Percentiles rank a stretch among this genome's conserved stretches.
phyloP scores from a whole-genome alignment of 192 early-diverging fungal genomes.

The Linnemannia hyalina region DNA sequence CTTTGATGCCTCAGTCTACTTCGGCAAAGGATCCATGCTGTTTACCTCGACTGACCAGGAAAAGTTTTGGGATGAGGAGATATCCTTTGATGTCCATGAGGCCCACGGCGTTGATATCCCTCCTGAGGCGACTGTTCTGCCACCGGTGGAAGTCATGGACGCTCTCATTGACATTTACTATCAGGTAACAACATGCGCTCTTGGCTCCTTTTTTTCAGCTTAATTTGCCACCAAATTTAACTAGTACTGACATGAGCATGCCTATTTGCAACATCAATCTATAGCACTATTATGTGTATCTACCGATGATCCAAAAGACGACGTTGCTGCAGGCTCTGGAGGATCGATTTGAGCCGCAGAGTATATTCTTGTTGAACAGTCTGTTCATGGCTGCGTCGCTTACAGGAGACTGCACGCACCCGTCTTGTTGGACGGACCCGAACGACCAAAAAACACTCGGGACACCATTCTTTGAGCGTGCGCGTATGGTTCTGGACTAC shows the following conservation, averaged over 20 bases:
- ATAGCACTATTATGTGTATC: constrained; percentile 41
- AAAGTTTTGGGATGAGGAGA: constrained; percentile 54
- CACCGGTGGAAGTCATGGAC: constrained; percentile 49
- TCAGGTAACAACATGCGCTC: constrained; percentile 15
- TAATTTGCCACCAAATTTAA: not conserved
- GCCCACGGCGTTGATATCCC: constrained; percentile 34
- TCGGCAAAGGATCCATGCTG: constrained; percentile 55
- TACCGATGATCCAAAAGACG: constrained; percentile 52
- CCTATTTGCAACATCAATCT: not conserved
- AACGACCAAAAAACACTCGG: constrained; percentile 42
- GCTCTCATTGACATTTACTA: constrained; percentile 48
- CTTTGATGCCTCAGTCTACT: constrained; percentile 51
- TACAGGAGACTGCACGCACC: constrained; percentile 41
- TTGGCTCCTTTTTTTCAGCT: not conserved
- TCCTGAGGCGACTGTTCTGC: constrained; percentile 29
- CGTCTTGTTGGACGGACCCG: constrained; percentile 31
- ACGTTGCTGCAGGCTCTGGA: constrained; percentile 45
- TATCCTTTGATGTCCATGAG: constrained; percentile 52
- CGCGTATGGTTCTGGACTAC: constrained; percentile 50
- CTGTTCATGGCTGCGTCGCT: constrained; percentile 48
- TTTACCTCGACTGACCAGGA: constrained; percentile 54
- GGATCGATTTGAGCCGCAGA: constrained; percentile 52
- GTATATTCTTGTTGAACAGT: constrained; percentile 50
- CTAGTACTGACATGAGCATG: not conserved
- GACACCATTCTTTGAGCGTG: constrained; percentile 51